Base-by-base conservation (phyloP, 2,329 filamentous ascomycete genomes). In the Calonectria henricotiae region DNA sequence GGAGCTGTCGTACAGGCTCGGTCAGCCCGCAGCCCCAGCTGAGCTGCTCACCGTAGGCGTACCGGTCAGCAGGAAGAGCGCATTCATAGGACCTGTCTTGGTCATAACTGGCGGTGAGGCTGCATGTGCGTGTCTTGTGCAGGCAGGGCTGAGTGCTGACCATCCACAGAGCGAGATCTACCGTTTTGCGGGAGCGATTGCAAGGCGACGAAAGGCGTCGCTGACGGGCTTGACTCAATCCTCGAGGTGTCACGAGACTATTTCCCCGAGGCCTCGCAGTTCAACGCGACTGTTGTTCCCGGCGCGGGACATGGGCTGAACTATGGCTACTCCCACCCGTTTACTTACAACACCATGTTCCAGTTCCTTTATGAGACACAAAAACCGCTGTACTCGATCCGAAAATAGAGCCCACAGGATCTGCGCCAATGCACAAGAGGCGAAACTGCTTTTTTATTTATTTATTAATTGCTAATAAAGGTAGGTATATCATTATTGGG, bases 101-200 rank as follows among this genome's bases (percentile, higher is more conserved):
- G 83, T 92, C 61, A 84, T 92, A 68, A 91, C 89, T 37, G 90
- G 90, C 68, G 80, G 85, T 85, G 70, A 79, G 82, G 75, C 6
- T 20, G 23, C 25, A 5, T 32, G 15, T 54, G 17, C n/a, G 8
- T 15, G 2, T 2, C 35, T 39, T 20, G 23, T 7, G 7, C 5
- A 15, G 43, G 7, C 5, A 17, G 43, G 47, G 55, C 55, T 54
- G 35, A 61, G 71, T 65, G 15, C 71, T 46, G 25, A 35, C n/a
- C 27, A 51, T 37, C 15, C 3, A 17, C 15, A 86, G 85, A 85
- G 23, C 78, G 79, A 13, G 87, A 90, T 60, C 68, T 87, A 12
- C 86, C 88, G 6, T 92, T 89, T 79, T 92, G 91, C 69, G 90
- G 90, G 4, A 88, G 89, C 30, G 86, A 92, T 79, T 92, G 90